A percentile compares a stretch with the other conserved stretches of the same genome.
Conservation (phyloP, 78 protist species). For the Andalucia godoyi region DNA sequence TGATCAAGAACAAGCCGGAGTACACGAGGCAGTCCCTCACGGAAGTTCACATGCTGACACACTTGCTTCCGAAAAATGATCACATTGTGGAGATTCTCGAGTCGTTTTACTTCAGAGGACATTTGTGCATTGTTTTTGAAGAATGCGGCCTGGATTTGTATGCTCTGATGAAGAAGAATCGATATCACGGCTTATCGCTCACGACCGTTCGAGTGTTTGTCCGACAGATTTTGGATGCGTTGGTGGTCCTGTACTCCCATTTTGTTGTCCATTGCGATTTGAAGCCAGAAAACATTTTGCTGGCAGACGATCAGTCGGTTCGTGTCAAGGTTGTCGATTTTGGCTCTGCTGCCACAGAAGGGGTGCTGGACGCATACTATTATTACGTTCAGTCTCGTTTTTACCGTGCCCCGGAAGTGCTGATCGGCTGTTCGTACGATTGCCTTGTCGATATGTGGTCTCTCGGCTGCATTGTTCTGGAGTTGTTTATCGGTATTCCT, state of each 20-base stretch:
- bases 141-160: conserved; percentile 8
- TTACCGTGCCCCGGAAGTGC: conserved; percentile 90
- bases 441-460: conserved; percentile 48
- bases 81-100: not conserved
- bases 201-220: not conserved
- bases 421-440: conserved; percentile 55
- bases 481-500: conserved; percentile 76
- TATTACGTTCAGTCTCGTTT: conserved; percentile 83
- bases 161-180: conserved; percentile 3
- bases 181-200: conserved; percentile 8
- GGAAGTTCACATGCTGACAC: not conserved
- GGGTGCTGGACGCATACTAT: conserved; percentile 52
- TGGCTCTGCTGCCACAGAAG: conserved; percentile 71
- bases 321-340: conserved; percentile 70
- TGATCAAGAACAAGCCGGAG: not conserved
- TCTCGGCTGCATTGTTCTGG: conserved; percentile 50
- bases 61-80: not conserved
- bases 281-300: conserved; percentile 23
- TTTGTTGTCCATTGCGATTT: conserved; percentile 21
- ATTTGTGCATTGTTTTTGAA: conserved; percentile 22
- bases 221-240: not conserved
- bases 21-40: not conserved
- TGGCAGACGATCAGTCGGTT: no score
- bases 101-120: not conserved
- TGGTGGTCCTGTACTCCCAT: not conserved